phyloP scores from a whole-genome alignment of 352 stramenopile species.

The Pythium aristosporum region DNA sequence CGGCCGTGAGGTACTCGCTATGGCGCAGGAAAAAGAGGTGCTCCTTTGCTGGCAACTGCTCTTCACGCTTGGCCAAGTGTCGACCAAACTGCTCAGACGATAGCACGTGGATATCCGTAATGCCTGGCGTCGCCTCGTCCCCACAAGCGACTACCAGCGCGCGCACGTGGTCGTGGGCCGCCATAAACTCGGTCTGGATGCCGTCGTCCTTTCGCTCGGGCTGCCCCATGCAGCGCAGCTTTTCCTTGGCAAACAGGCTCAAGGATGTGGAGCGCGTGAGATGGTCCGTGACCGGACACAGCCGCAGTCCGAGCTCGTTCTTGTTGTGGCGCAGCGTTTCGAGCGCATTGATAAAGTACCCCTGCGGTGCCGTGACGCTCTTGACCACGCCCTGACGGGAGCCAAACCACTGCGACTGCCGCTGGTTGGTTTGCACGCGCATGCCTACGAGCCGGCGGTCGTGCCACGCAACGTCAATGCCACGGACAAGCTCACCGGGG shows the following conservation, averaged over 20 bases:
- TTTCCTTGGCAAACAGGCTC: neutral
- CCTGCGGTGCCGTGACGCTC: conserved; percentile 27
- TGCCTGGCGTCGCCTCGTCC: conserved; percentile 10
- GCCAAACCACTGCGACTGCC: conserved; percentile 37
- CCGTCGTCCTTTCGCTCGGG: conserved; percentile 7
- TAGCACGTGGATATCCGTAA: conserved; percentile 27
- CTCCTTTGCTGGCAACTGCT: conserved; percentile 19
- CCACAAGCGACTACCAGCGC: conserved; percentile 28
- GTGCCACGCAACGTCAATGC: conserved; percentile 21
- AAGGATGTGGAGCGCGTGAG: conserved; percentile 1
- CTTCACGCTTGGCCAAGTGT: conserved; percentile 28
- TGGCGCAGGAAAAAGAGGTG: conserved; percentile 32
- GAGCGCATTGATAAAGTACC: conserved; percentile 30
- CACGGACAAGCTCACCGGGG: conserved; percentile 25
- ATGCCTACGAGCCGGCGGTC: conserved; percentile 22
- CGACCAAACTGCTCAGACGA: conserved; percentile 22
- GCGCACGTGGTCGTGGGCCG: conserved; percentile 21
- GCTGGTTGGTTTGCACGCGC: conserved; percentile 35
- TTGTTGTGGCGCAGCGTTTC: conserved; percentile 2
- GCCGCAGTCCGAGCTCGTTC: conserved; percentile 19
- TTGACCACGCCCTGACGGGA: conserved; percentile 25
- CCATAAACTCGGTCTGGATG: conserved; percentile 30
- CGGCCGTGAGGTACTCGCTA: conserved; percentile 26
- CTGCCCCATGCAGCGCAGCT: conserved; percentile 8
- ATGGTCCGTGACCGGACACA: conserved; percentile 26